Conservation (phyloP, 805 yeast species). For the Peterozyma xylosa region DNA sequence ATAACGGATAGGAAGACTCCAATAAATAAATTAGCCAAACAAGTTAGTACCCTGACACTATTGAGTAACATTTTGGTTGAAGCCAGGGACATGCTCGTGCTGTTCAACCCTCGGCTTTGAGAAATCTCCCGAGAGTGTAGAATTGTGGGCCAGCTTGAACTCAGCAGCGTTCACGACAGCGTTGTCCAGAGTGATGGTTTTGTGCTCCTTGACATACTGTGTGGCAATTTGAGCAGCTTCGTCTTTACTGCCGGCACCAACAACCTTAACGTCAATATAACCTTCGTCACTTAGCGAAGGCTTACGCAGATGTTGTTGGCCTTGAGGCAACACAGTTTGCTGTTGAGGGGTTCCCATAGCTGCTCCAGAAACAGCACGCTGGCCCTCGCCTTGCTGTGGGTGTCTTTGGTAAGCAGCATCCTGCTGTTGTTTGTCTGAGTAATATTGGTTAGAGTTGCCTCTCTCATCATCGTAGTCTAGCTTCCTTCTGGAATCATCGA, state of each 20-base stretch:
- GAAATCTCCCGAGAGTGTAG: background rate
- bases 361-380: constrained; percentile 7
- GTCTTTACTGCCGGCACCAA: constrained; percentile 11
- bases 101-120: background rate
- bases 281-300: background rate
- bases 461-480: too few species aligned
- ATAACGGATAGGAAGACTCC: background rate
- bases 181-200: background rate
- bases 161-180: constrained; percentile 7
- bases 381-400: constrained; percentile 11
- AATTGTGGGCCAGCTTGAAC: constrained; percentile 5
- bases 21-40: background rate
- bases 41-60: background rate
- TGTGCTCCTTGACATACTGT: constrained; percentile 4
- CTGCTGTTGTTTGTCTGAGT: background rate
- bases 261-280: constrained; percentile 8
- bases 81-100: background rate
- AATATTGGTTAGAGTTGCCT: background rate
- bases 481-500: too few species aligned
- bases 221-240: constrained; percentile 13
- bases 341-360: background rate
- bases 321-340: background rate
- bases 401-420: constrained; percentile 6
- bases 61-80: background rate
- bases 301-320: background rate